These are phyloP conservation scores for Silene latifolia DNA, from an alignment of 148 eudicot species.

Conservation along the genomic window DNA sequence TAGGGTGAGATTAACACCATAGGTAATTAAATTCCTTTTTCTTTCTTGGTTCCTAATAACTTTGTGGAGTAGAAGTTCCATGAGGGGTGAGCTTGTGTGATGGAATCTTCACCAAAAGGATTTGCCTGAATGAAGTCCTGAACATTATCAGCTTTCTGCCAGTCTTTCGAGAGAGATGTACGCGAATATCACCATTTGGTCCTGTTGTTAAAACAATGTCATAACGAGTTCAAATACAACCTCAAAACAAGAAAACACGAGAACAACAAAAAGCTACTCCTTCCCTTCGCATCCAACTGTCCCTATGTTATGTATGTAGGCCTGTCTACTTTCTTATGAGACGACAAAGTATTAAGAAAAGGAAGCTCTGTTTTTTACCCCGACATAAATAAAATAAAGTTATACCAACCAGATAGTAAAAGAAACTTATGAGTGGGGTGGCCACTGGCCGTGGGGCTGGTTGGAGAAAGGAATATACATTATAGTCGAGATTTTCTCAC, in stretches of 20 bases:
- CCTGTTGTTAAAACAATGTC: slow-evolving; percentile 32
- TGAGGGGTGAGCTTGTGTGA: slow-evolving; percentile 33
- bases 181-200: slow-evolving; percentile 55
- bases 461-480: too few relatives aligned
- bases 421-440: too few relatives aligned
- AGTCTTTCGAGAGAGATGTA: slow-evolving; percentile 59
- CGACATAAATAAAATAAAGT: background rate
- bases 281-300: too few relatives aligned
- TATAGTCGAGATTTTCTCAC: slow-evolving; percentile 36
- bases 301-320: too few relatives aligned
- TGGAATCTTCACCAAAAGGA: slow-evolving; percentile 68
- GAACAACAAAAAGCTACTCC: background rate
- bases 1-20: background rate
- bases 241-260: background rate
- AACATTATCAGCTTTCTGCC: slow-evolving; percentile 52
- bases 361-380: too few relatives aligned
- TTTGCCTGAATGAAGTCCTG: slow-evolving; percentile 55
- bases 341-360: too few relatives aligned
- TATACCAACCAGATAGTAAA: too few relatives aligned
- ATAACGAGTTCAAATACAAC: background rate
- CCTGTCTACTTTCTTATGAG: too few relatives aligned
- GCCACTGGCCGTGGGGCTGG: too few relatives aligned
- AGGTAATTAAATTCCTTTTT: background rate
- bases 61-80: slow-evolving; percentile 56
- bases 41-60: slow-evolving; percentile 27